Base-by-base conservation (phyloP, 2,329 filamentous ascomycete genomes). In the Alternaria solani region DNA sequence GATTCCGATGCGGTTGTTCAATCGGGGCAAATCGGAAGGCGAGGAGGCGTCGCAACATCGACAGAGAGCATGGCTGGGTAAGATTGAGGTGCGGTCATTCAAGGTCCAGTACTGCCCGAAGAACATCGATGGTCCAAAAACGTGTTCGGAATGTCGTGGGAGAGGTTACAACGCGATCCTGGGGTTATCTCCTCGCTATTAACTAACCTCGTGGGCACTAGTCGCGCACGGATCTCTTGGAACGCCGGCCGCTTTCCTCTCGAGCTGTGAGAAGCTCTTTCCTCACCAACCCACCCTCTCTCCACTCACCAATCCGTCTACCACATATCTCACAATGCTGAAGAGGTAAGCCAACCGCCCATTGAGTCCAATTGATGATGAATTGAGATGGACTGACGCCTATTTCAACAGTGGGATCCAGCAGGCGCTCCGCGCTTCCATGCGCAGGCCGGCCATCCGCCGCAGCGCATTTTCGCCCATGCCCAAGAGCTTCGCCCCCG, bases 341-440 rank as follows among this genome's bases (percentile, higher is more conserved):
- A 88, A 87, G 84, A 87, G 85, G 86, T 87, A 81, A 76, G 83
- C 74, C 57, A 57, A 46, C 53, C 55, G 55, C 62, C 51, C 53
- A 23, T 18, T 58, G 61, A 71, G 64, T 34, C 62, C 77, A 78
- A 80, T 80, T 80, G 78, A 75, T 70, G 71, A 75, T 75, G 66
- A 67, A 61, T 62, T 56, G 55, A 61, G 64, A 59, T 60, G 58
- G 32, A 52, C 53, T 60, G 47, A 57, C 58, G 70, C 77, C 80
- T 76, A 78, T 77, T 75, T 77, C 77, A 79, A 63, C 75, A 90
- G 88, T 85, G 87, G 87, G 82, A 82, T 90, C 81, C 85, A 87
- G 83, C 84, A 87, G 83, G 84, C 85, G 81, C 84, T 88, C 79
- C 85, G 86, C 82, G 85, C 85, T 80, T 82, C 84, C 78, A 81